phyloP scores from a whole-genome alignment of 2,329 filamentous ascomycete species.

The Eurotiales sp. region DNA sequence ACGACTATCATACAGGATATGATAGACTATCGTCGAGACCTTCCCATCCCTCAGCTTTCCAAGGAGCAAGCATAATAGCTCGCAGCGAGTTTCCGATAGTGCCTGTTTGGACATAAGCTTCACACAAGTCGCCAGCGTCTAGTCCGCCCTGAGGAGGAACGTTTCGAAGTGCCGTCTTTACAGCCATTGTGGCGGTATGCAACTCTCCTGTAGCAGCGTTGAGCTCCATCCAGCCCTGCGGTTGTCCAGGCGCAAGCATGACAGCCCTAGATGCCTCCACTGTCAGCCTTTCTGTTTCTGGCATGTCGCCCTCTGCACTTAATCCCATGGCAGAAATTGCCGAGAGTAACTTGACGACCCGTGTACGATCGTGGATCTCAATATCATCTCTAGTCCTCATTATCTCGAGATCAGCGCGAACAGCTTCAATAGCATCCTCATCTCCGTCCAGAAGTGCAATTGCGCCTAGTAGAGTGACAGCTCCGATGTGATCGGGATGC shows the following conservation, averaged over 20 bases:
- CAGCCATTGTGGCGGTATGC: conserved; percentile 69
- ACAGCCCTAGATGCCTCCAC: conserved; percentile 70
- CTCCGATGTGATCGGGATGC: conserved; percentile 70
- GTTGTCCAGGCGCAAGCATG: conserved; percentile 74
- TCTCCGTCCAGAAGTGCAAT: conserved; percentile 81
- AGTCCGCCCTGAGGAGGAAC: conserved; percentile 70
- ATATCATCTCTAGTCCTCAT: conserved; percentile 67
- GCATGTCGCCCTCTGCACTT: conserved; percentile 38
- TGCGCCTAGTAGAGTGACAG: conserved; percentile 75
- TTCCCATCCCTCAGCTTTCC: conserved; percentile 65
- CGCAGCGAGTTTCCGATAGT: conserved; percentile 69
- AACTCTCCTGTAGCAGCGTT: conserved; percentile 55
- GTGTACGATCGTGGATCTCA: conserved; percentile 59
- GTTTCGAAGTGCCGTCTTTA: conserved; percentile 70
- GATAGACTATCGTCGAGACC: conserved; percentile 33
- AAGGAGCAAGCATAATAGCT: conserved; percentile 77
- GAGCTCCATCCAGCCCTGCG: conserved; percentile 76
- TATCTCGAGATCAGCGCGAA: conserved; percentile 69
- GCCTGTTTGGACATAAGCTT: conserved; percentile 70
- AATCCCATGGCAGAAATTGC: conserved; percentile 62
- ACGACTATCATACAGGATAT: conserved; percentile 18
- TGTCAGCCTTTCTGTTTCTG: conserved; percentile 50
- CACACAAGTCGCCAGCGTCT: conserved; percentile 65
- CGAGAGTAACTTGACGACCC: conserved; percentile 71
- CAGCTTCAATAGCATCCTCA: conserved; percentile 72